Evolutionary conservation across 164 flowering plant species (phyloP).

Genomic region (Vitis vinifera): DNA sequence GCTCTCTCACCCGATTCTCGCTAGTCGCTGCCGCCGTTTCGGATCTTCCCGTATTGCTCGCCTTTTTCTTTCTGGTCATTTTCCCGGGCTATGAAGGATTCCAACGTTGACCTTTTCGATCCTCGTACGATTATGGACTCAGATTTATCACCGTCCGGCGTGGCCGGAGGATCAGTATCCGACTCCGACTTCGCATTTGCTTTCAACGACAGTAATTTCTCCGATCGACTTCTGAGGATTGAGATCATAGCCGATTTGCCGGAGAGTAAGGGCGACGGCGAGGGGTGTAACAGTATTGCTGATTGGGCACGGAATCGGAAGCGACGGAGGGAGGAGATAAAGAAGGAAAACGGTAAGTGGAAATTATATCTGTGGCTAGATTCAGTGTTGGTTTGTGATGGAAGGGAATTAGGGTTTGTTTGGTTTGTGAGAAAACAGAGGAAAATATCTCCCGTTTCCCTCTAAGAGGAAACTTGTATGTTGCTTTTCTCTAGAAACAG

Average conservation of each 20-base stretch:
- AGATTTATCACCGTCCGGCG: constrained; percentile 16
- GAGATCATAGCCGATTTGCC: constrained; percentile 47
- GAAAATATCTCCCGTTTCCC: too few species aligned
- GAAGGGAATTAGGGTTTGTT: too few species aligned
- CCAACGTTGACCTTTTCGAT: constrained; percentile 26
- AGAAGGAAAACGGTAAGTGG: constrained; percentile 34
- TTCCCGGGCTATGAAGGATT: constrained; percentile 16
- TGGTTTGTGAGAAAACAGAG: too few species aligned
- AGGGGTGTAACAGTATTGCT: constrained; percentile 26
- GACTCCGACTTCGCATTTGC: constrained; percentile 54
- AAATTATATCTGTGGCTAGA: background rate
- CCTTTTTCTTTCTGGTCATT: too few species aligned
- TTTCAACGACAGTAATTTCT: constrained; percentile 60
- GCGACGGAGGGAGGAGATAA: constrained; percentile 46
- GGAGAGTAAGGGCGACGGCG: constrained; percentile 32
- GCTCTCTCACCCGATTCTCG: too few species aligned
- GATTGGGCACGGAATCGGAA: constrained; percentile 58
- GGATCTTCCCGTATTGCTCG: too few species aligned
- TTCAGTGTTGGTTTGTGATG: background rate
- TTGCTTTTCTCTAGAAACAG: too few species aligned
- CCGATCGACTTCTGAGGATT: constrained; percentile 54
- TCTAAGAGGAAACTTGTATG: too few species aligned
- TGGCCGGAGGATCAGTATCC: constrained; percentile 1
- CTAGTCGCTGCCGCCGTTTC: too few species aligned
- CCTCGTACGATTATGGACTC: constrained; percentile 33